Conservation (phyloP, 345 rosid genomes). For the Brassica juncea region DNA sequence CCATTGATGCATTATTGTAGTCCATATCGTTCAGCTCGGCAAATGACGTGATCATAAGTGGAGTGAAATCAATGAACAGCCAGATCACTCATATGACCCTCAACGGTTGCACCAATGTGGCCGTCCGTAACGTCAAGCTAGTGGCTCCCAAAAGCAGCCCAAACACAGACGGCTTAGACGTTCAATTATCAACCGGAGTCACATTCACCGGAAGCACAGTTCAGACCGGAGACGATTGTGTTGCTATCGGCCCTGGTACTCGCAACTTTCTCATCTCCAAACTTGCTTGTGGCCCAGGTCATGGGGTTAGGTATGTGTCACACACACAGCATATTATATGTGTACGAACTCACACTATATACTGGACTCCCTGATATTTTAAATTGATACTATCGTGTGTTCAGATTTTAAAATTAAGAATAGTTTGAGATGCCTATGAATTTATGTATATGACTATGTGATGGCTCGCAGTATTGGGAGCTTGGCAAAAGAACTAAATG, state of each 20-base stretch:
- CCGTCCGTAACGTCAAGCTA: constrained; percentile 41
- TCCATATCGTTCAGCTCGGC: constrained; percentile 42
- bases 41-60: constrained; percentile 46
- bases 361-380: not conserved
- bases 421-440: too few relatives aligned
- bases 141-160: constrained; percentile 50
- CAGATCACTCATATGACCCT: constrained; percentile 47
- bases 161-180: constrained; percentile 58
- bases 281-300: constrained; percentile 67
- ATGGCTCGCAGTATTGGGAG: constrained; percentile 29
- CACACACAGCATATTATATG: too few relatives aligned
- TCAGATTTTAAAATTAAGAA: too few relatives aligned
- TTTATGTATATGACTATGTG: not conserved
- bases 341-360: not conserved
- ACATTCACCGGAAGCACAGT: constrained; percentile 43
- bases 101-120: constrained; percentile 45
- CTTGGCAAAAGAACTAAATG: constrained; percentile 22
- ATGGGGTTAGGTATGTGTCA: constrained; percentile 51
- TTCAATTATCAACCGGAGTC: constrained; percentile 45
- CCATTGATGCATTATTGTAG: constrained; percentile 35
- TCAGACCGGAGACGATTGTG: constrained; percentile 62
- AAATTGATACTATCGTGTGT: too few relatives aligned
- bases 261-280: constrained; percentile 45
- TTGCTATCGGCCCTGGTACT: constrained; percentile 60
- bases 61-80: constrained; percentile 56